phyloP scores from a whole-genome alignment of 2,329 filamentous ascomycete genomes.

The Pseudocercospora ulei region DNA sequence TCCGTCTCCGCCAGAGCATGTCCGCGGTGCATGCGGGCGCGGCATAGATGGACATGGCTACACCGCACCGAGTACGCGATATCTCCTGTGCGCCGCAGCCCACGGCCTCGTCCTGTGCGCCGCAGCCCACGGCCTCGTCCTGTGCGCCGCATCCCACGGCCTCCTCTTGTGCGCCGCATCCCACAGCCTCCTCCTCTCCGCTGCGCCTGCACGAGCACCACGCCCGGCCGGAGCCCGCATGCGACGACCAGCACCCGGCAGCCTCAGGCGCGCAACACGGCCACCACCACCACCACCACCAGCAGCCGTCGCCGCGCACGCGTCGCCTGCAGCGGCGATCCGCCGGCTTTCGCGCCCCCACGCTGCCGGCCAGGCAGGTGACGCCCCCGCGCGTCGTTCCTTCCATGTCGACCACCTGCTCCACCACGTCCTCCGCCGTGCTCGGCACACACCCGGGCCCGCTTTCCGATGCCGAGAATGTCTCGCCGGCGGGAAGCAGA shows the following conservation, averaged over 20 bases:
- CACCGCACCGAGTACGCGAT: conserved; percentile 3
- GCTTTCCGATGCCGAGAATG: conserved; percentile 23
- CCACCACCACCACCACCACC: no score
- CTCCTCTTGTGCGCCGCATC: background rate
- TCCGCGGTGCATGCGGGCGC: no score
- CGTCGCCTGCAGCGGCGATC: conserved; percentile 32
- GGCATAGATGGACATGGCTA: no score
- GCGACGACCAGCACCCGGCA: no score
- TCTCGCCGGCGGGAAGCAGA: conserved; percentile 19
- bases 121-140: no score
- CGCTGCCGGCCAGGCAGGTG: conserved; percentile 29
- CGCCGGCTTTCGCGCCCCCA: conserved; percentile 31
- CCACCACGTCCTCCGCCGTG: conserved; percentile 15
- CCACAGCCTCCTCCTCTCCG: conserved; percentile 4
- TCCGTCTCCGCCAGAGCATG: no score
- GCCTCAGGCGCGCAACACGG: background rate
- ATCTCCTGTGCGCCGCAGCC: no score
- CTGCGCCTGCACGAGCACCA: no score
- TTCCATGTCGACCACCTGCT: conserved; percentile 23
- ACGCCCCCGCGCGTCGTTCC: conserved; percentile 26
- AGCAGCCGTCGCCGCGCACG: conserved; percentile 26
- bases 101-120: no score
- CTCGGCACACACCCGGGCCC: conserved; percentile 10
- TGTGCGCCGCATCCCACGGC: conserved; percentile 7
- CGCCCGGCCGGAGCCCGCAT: no score